A percentile compares a stretch with the other conserved stretches of the same genome.
phyloP scores from a whole-genome alignment of 352 stramenopile species.

The Phytophthora podocarpi region DNA sequence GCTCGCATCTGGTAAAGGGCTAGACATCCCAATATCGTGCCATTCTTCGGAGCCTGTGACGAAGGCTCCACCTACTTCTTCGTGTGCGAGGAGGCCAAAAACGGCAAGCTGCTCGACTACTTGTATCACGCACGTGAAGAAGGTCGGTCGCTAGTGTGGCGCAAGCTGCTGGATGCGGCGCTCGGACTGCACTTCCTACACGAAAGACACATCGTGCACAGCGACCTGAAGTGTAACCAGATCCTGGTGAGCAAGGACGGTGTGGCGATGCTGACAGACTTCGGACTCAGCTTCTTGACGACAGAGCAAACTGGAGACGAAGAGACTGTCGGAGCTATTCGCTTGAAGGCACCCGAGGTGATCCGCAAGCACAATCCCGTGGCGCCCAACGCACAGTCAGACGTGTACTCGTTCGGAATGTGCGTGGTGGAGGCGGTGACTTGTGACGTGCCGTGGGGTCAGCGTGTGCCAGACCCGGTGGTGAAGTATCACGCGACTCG shows the following conservation, averaged over 20 bases:
- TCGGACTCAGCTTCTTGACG: conserved; percentile 22
- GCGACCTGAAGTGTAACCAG: conserved; percentile 29
- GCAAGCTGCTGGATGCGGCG: conserved; percentile 17
- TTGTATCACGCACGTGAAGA: conserved; percentile 14
- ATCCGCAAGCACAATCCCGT: conserved; percentile 22
- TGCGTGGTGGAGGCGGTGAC: conserved; percentile 26
- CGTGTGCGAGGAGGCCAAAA: conserved; percentile 29
- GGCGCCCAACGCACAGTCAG: conserved; percentile 5
- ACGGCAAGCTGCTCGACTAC: conserved; percentile 23
- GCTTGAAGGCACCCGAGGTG: conserved; percentile 22
- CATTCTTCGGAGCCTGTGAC: conserved; percentile 27
- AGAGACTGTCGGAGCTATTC: conserved; percentile 17
- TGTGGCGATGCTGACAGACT: conserved; percentile 27
- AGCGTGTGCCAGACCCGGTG: conserved; percentile 1
- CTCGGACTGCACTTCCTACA: conserved; percentile 26
- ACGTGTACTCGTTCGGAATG: too few species aligned
- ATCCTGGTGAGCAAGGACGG: conserved; percentile 28
- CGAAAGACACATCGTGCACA: conserved; percentile 20
- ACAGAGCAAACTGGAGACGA: conserved; percentile 10
- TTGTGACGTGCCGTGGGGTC: conserved; percentile 8
- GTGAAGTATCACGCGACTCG: conserved; percentile 23
- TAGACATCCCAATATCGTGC: conserved; percentile 26
- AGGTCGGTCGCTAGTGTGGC: conserved; percentile 14
- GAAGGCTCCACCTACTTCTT: conserved; percentile 28
- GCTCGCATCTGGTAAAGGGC: conserved; percentile 18